Evolutionary conservation across 1,284 basidiomycete species (phyloP).

Genomic region (Cryptococcus sp.): DNA sequence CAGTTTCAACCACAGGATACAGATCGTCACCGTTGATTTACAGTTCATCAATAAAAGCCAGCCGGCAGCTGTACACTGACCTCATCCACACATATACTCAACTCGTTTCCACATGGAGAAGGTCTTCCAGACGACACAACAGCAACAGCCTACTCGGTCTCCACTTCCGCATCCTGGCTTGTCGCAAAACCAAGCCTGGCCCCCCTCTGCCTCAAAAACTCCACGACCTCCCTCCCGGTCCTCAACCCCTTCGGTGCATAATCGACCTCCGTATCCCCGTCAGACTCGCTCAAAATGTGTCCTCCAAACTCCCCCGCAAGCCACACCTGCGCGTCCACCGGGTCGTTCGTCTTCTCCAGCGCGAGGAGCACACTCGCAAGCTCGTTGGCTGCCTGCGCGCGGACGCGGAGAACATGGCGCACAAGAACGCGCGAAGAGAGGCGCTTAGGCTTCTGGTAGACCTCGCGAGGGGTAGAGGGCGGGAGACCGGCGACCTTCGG

Average conservation of each 20-base stretch:
- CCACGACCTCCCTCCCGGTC: slow-evolving; percentile 43
- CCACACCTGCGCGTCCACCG: slow-evolving; percentile 44
- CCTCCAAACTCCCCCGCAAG: slow-evolving; percentile 42
- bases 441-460: slow-evolving; percentile 47
- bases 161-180: slow-evolving; percentile 13
- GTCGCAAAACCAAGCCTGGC: slow-evolving; percentile 32
- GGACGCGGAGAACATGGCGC: slow-evolving; percentile 75
- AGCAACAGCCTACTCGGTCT: not conserved
- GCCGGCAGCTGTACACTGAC: too few species aligned
- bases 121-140: not conserved
- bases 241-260: slow-evolving; percentile 30
- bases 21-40: too few species aligned
- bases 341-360: slow-evolving; percentile 53
- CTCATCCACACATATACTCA: not conserved
- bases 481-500: slow-evolving; percentile 39
- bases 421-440: slow-evolving; percentile 76
- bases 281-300: slow-evolving; percentile 24
- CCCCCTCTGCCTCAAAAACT: slow-evolving; percentile 42
- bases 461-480: slow-evolving; percentile 27
- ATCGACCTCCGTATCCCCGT: slow-evolving; percentile 25
- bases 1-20: too few species aligned
- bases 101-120: not conserved
- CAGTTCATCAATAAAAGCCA: too few species aligned
- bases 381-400: slow-evolving; percentile 69
- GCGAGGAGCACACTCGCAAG: slow-evolving; percentile 67